These are phyloP conservation scores for Euphrasia confusa DNA, from an alignment of 257 asterid genomes.

Conservation along the genomic window DNA sequence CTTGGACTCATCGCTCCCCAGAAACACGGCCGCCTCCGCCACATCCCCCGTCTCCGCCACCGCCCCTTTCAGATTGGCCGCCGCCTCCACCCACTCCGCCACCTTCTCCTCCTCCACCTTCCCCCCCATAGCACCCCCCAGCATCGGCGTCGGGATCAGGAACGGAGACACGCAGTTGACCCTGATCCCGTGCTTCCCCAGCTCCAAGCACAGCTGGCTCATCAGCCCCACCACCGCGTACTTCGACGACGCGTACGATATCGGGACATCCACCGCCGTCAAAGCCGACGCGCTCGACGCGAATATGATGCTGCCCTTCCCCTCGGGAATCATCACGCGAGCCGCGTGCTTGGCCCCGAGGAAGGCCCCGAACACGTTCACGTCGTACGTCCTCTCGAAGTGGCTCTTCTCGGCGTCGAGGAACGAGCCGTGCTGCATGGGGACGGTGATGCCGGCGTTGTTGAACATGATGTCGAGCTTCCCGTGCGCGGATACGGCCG, in stretches of 20 bases:
- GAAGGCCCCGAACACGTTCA: constrained; percentile 31
- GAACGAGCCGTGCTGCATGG: constrained; percentile 7
- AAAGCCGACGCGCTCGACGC: constrained; percentile 22
- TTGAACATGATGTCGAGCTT: constrained; percentile 22
- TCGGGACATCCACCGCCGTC: constrained; percentile 25
- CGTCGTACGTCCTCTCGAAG: constrained; percentile 25
- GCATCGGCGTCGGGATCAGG: constrained; percentile 22
- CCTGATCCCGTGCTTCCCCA: constrained; percentile 34
- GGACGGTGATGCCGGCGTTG: constrained; percentile 18
- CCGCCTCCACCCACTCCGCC: constrained; percentile 13
- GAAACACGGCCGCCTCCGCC: constrained; percentile 30
- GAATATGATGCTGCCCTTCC: constrained; percentile 28
- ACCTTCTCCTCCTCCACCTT: constrained; percentile 3
- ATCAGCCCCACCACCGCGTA: constrained; percentile 31
- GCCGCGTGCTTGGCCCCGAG: constrained; percentile 43
- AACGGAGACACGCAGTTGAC: constrained; percentile 39
- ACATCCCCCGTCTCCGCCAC: constrained; percentile 26
- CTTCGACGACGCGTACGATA: constrained; percentile 34
- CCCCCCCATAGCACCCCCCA: not conserved
- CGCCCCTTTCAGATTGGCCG: constrained; percentile 23
- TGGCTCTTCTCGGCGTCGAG: constrained; percentile 21
- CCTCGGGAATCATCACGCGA: constrained; percentile 32
- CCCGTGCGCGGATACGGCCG: constrained; percentile 11
- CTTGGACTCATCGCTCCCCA: constrained; percentile 36
- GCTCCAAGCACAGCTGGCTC: constrained; percentile 26